Base-by-base conservation (phyloP, 163 green algal species). In the Smithsoniella earleae region DNA sequence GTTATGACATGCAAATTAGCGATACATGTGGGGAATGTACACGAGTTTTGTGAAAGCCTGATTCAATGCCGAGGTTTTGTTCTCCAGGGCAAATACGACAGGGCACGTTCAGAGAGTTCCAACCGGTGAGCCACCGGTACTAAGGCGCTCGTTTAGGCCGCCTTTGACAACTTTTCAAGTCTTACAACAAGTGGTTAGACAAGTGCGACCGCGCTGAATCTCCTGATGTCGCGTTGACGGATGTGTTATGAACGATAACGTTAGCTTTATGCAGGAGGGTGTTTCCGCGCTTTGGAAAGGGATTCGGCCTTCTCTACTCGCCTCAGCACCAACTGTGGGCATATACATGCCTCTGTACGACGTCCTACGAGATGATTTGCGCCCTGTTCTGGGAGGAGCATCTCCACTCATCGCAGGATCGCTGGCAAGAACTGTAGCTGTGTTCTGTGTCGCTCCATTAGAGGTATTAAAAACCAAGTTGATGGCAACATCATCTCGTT, bases 301-400 rank as follows among this genome's bases (percentile, higher is more conserved):
- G 63, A 95, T 90, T 1, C 79, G 87, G 55, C 84, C 87, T 0
- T 82, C 90, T 2, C 81, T 98, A 22, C 77, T 92, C 4, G 94
- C 95, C 73, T 81, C 86, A 2, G 81, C 97, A 0, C 93, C 93
- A 3, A 92, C 91, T 84, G 89, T 97, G 1, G 92, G 90, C 18
- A 91, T 98, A 58, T 97, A 97, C 80, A 81, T 97, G 66, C 94
- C 94, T 0, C 76, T 96, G 22, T 99, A 99, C 76, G 94, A 99
- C 76, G 66, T 79, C 27, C 73, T 96, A 8, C 46, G 89, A 37
- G 65, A 76, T 16, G 8, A 76, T 5, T 74, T 82, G 36, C 5
- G 36, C 3, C 52, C 64, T 6, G 1, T 28, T 6, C 13, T 82
- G 16, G 83, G 69, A 1, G 22, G 66, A 1, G 73, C 49, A 1